These are phyloP conservation scores for Metarhizium anisopliae DNA, from an alignment of 2,329 filamentous ascomycete genomes.

Conservation along the genomic window DNA sequence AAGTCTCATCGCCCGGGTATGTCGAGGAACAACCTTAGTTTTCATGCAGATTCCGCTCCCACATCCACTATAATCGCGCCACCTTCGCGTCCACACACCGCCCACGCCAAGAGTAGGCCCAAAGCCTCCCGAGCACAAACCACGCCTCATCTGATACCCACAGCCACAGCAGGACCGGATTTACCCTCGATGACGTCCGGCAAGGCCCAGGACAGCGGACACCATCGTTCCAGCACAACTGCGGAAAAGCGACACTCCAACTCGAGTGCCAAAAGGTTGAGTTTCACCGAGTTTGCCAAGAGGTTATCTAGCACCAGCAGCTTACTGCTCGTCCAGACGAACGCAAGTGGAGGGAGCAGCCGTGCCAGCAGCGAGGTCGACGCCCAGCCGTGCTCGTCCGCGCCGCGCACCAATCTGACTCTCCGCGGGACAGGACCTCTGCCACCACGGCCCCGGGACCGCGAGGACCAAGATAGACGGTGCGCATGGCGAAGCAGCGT, in stretches of 20 bases:
- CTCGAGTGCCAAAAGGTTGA: constrained; percentile 48
- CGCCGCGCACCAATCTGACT: constrained; percentile 31
- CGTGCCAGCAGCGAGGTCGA: constrained; percentile 38
- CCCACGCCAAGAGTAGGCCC: constrained; percentile 40
- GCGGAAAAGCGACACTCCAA: constrained; percentile 42
- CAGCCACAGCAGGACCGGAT: constrained; percentile 14
- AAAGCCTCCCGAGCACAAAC: constrained; percentile 34
- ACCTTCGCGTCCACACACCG: constrained; percentile 41
- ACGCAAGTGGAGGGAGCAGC: constrained; percentile 39
- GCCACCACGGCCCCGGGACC: constrained; percentile 23
- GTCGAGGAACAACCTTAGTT: constrained; percentile 23
- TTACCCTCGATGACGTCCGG: constrained; percentile 9
- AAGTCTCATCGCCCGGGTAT: constrained; percentile 23
- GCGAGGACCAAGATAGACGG: constrained; percentile 30
- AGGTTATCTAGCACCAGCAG: constrained; percentile 52
- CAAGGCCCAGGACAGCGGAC: constrained; percentile 17
- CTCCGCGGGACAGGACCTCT: constrained; percentile 23
- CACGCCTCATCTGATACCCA: constrained; percentile 34
- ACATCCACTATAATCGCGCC: constrained; percentile 11
- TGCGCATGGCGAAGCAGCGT: constrained; percentile 51
- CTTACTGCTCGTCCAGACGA: constrained; percentile 50
- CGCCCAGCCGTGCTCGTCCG: constrained; percentile 23
- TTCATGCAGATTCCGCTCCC: constrained; percentile 16
- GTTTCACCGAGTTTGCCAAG: constrained; percentile 53
- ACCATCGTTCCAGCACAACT: constrained; percentile 9